These are phyloP conservation scores for Neckera pumila DNA, from an alignment of 225 moss, liverwort and hornwort genomes.

Conservation along the genomic window DNA sequence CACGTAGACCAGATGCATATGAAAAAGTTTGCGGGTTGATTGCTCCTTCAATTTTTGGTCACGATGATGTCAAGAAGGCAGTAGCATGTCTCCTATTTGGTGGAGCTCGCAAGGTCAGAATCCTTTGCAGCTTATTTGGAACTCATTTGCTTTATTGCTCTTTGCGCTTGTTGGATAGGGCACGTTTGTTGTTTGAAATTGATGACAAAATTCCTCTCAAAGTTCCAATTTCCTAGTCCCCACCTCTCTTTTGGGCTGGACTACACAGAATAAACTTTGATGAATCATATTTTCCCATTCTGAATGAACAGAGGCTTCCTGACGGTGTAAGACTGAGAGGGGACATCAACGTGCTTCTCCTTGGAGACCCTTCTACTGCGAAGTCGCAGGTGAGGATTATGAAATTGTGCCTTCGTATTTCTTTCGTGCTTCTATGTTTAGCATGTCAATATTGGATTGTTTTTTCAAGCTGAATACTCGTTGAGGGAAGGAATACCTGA, in stretches of 20 bases:
- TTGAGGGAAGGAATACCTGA: background rate
- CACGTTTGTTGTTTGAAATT: background rate
- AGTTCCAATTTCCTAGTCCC: background rate
- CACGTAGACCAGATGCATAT: conserved; percentile 70
- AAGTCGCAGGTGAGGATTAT: conserved; percentile 64
- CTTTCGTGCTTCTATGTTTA: background rate
- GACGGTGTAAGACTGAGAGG: conserved; percentile 80
- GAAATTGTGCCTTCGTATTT: background rate
- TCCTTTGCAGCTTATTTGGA: background rate
- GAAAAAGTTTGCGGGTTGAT: conserved; percentile 62
- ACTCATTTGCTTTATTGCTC: background rate
- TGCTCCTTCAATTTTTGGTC: conserved; percentile 92
- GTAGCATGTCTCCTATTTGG: conserved; percentile 91
- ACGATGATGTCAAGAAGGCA: conserved; percentile 89
- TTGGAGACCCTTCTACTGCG: conserved; percentile 94
- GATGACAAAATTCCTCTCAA: background rate
- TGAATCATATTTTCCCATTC: background rate
- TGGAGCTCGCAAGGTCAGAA: conserved; percentile 79
- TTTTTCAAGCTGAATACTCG: background rate
- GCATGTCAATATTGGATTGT: background rate
- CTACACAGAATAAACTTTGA: background rate
- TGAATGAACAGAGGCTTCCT: conserved; percentile 53
- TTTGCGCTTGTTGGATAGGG: background rate
- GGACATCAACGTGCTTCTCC: conserved; percentile 92
- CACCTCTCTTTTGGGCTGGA: background rate